A percentile compares a stretch with the other conserved stretches of the same genome.
phyloP scores from a whole-genome alignment of 176 grass and related monocot species.

The Bolboschoenus planiculmis region DNA sequence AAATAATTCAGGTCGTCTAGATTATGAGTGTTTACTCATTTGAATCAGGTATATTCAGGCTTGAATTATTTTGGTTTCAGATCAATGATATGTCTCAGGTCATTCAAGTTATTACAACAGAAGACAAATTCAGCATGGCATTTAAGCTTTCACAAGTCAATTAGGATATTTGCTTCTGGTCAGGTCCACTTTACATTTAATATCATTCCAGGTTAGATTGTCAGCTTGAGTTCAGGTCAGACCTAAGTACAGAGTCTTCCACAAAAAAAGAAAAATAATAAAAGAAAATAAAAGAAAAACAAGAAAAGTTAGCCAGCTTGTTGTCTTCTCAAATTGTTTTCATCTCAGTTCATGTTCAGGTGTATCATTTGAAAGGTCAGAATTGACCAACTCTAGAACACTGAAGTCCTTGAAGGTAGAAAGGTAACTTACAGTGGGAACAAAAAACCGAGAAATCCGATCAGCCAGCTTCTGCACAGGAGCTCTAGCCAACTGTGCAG shows the following conservation, averaged over 20 bases:
- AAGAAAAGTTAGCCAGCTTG: conserved; percentile 69
- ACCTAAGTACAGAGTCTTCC: conserved; percentile 6
- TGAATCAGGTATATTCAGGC: not conserved
- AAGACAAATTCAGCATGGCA: not conserved
- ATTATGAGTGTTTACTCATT: not conserved
- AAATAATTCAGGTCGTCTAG: not conserved
- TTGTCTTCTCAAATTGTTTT: not conserved
- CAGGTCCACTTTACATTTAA: not conserved
- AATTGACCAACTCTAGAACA: not conserved
- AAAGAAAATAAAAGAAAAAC: conserved; percentile 59
- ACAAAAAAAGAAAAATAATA: not conserved
- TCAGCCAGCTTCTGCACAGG: conserved; percentile 92
- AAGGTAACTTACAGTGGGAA: conserved; percentile 69
- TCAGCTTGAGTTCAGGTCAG: not conserved
- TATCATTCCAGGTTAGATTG: not conserved
- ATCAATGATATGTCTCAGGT: not conserved
- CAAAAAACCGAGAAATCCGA: conserved; percentile 84
- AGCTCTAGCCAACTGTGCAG: conserved; percentile 91
- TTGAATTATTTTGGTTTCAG: not conserved
- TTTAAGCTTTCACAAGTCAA: not conserved
- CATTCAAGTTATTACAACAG: not conserved
- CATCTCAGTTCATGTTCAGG: not conserved
- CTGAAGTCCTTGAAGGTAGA: not conserved
- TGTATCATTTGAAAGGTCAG: not conserved
- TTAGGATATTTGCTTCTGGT: not conserved